Evolutionary conservation across 2,329 filamentous ascomycete species (phyloP).

Genomic region (Penicillium sp.): DNA sequence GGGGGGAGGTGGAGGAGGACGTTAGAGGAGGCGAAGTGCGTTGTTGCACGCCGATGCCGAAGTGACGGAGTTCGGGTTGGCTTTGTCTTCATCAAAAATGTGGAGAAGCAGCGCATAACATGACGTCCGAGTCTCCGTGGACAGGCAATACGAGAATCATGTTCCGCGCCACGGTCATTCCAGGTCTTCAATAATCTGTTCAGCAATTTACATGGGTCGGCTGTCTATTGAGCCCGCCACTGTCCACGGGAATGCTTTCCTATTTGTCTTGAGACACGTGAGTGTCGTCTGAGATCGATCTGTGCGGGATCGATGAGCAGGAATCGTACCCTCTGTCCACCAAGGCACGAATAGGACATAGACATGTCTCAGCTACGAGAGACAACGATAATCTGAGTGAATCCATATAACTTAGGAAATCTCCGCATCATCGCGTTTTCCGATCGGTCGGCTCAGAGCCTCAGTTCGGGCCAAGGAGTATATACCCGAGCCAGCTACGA

Average conservation of each 20-base stretch:
- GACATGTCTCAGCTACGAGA: background rate
- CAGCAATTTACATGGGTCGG: background rate
- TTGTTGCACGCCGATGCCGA: background rate
- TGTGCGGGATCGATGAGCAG: background rate
- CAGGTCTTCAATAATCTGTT: background rate
- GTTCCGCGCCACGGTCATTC: background rate
- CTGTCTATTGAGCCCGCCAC: too few species aligned
- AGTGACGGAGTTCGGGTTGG: background rate
- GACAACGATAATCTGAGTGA: too few species aligned
- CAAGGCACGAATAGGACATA: background rate
- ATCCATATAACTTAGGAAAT: background rate
- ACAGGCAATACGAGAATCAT: background rate
- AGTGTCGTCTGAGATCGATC: background rate
- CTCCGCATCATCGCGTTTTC: background rate
- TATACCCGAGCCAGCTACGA: background rate
- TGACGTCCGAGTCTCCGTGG: constrained; percentile 12
- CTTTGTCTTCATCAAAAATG: constrained; percentile 7
- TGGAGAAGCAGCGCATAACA: constrained; percentile 19
- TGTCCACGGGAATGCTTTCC: background rate
- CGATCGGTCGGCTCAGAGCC: background rate
- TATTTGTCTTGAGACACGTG: too few species aligned
- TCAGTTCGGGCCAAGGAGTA: background rate
- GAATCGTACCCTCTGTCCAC: background rate
- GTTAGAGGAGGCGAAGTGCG: background rate
- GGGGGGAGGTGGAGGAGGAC: background rate